These are phyloP conservation scores for Digitaria exilis DNA, from an alignment of 202 grass and related monocot genomes.

Conservation along the genomic window DNA sequence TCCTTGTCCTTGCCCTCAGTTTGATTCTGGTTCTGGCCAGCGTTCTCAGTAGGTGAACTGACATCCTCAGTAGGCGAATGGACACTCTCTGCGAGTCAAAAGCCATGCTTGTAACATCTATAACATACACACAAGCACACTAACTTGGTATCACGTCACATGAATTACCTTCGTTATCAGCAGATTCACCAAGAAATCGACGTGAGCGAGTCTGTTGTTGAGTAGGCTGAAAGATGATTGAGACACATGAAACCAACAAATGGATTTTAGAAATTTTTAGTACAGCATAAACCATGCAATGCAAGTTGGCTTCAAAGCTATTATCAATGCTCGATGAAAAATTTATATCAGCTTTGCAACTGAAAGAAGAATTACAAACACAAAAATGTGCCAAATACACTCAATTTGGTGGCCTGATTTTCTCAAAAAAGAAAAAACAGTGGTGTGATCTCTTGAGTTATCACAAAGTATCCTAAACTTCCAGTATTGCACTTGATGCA, in stretches of 20 bases:
- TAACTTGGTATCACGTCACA: neutral
- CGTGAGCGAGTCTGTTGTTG: constrained; percentile 68
- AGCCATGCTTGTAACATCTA: neutral
- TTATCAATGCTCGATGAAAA: neutral
- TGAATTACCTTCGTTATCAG: constrained; percentile 60
- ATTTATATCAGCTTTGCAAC: neutral
- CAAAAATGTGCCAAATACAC: neutral
- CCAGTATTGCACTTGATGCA: neutral
- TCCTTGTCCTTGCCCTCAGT: constrained; percentile 38
- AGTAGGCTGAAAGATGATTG: constrained; percentile 57
- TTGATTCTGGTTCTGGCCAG: constrained; percentile 24
- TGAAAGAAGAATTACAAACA: neutral
- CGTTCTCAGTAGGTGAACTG: constrained; percentile 14
- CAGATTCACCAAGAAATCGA: constrained; percentile 54
- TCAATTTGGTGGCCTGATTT: neutral
- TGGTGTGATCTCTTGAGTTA: neutral
- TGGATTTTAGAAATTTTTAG: neutral
- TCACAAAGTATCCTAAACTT: neutral
- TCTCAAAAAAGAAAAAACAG: neutral
- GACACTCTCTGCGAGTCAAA: constrained; percentile 34
- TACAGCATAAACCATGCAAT: neutral
- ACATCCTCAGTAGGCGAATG: constrained; percentile 41
- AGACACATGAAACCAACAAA: constrained; percentile 13
- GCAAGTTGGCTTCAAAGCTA: neutral
- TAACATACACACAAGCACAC: neutral